Evolutionary conservation across 2,329 filamentous ascomycete species (phyloP).

Genomic region (Ceratocystis albifundus): DNA sequence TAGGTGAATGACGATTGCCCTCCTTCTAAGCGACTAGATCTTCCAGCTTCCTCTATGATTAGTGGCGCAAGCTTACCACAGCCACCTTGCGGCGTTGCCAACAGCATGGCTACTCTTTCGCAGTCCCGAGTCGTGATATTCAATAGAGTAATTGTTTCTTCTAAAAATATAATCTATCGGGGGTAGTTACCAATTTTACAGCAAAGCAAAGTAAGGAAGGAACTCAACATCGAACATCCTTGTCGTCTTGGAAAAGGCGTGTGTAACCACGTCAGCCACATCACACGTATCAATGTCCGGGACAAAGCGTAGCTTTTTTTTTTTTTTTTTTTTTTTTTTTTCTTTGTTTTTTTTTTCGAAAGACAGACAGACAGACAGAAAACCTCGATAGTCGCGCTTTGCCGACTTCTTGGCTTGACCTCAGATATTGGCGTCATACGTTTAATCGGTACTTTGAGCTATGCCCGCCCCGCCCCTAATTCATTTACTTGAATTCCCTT

Average conservation of each 20-base stretch:
- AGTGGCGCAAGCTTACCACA: background rate
- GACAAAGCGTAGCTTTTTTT: background rate
- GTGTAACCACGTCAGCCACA: constrained; percentile 2
- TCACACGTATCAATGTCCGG: background rate
- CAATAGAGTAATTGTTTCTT: background rate
- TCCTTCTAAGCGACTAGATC: background rate
- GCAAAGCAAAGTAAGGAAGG: background rate
- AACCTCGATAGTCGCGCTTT: background rate
- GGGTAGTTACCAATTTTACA: background rate
- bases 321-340: no score
- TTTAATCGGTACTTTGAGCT: no score
- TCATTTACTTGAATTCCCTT: background rate
- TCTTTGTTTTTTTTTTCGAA: no score
- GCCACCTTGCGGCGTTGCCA: background rate
- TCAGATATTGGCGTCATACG: background rate
- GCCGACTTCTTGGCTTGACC: no score
- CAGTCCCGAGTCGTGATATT: background rate
- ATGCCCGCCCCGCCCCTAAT: background rate
- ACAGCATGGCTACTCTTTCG: background rate
- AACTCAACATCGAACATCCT: background rate
- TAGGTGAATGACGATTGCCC: background rate
- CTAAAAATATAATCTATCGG: background rate
- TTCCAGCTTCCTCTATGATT: background rate
- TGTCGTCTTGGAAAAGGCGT: background rate
- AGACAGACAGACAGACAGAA: no score